Evolutionary conservation across 2,329 filamentous ascomycete genomes (phyloP).

Genomic region (Coniochaeta sp.): DNA sequence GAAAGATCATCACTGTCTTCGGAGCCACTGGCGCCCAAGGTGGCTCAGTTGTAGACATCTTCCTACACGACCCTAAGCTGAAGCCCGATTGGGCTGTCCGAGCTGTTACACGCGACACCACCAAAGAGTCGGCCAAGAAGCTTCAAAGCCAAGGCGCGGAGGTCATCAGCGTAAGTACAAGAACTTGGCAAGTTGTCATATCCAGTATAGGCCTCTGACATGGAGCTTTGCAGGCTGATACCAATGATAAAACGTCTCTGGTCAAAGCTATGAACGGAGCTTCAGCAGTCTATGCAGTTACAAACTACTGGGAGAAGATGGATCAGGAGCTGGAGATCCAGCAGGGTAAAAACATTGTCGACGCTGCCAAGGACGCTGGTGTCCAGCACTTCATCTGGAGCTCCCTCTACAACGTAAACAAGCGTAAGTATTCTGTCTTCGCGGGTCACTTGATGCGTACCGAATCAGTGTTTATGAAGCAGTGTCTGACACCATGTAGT

Average conservation of each 20-base stretch:
- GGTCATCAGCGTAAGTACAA: conserved; percentile 31
- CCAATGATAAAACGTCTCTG: conserved; percentile 37
- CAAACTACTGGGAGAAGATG: conserved; percentile 41
- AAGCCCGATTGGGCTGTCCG: conserved; percentile 43
- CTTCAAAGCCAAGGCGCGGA: conserved; percentile 40
- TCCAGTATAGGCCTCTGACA: background rate
- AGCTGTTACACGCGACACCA: conserved; percentile 44
- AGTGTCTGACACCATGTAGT: conserved; percentile 15
- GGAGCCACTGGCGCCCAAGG: conserved; percentile 56
- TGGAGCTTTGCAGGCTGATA: conserved; percentile 33
- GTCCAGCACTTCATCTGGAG: conserved; percentile 38
- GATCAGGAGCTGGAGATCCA: conserved; percentile 27
- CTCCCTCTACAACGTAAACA: conserved; percentile 30
- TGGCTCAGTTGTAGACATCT: conserved; percentile 41
- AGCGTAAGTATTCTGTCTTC: conserved; percentile 21
- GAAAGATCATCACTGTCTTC: conserved; percentile 41
- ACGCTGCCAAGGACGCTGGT: conserved; percentile 34
- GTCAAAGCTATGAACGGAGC: conserved; percentile 35
- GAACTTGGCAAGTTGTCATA: background rate
- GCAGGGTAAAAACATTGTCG: conserved; percentile 40
- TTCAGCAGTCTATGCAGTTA: conserved; percentile 43
- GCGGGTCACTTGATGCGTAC: background rate
- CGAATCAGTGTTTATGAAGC: background rate
- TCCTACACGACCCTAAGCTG: conserved; percentile 29
- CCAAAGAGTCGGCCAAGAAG: conserved; percentile 33